Evolutionary conservation across 179 eudicot species (phyloP), one percentile per base, ranked within the genome.

Genomic region (Patellifolia procumbens): DNA sequence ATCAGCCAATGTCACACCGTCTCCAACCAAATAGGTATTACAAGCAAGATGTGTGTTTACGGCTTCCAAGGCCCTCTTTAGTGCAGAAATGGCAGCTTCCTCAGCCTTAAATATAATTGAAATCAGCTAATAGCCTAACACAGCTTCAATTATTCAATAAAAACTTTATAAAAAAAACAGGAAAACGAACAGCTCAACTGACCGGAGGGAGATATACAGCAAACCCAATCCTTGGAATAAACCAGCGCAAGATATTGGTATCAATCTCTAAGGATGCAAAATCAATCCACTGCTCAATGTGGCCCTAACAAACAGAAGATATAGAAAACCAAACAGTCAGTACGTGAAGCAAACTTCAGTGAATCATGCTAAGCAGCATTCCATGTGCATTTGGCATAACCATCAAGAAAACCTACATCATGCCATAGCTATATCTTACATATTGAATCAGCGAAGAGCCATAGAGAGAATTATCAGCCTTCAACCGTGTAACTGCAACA

Each of bases 1-100:
- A 81, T 91, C 97, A 66, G 97, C 97, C 64, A 91, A 72, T 1
- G 97, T 90, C 75, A 91, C 89, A 42, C 70, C 59, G 71, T 91
- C 83, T 52, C 97, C 97, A 66, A 91, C 97, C 51, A 91, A 81
- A 56, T 78, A 91, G 37, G 97, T 91, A 81, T 80, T 88, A 29
- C 86, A 87, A 53, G 91, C 84, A 60, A 90, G 90, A 85, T 91
- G 85, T 46, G 81, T 82, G 86, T 88, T 91, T 85, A 91, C 72
- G 17, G 92, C 92, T 20, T 78, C 88, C 68, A 91, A 74, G 34
- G 86, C 84, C 82, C 91, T 91, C 85, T 91, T 91, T 70, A 91
- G 55, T 10, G 85, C 72, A 83, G 91, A 51, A 62, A 91, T 85
- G 37, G 89, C 88, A 80, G 76, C 76, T 78, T 91, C 97, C 81